A percentile compares a stretch with the other conserved stretches of the same genome.
These are phyloP conservation scores for Penicillium flavigenum DNA, from an alignment of 495 filamentous ascomycete species.

Conservation along the genomic window DNA sequence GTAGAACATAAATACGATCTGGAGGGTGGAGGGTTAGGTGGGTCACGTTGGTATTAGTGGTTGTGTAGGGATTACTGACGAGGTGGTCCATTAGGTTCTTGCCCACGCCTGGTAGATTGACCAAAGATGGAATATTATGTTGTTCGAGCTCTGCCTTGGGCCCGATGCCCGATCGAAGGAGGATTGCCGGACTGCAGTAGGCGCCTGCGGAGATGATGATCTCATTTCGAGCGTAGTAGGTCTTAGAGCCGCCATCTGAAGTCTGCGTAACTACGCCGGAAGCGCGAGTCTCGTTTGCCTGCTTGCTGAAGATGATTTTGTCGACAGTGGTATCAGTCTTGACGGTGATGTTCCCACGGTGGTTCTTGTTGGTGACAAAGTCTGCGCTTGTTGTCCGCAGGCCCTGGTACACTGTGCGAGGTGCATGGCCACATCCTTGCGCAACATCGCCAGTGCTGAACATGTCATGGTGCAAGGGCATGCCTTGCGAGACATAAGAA, in stretches of 20 bases:
- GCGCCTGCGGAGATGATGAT: conserved; percentile 54
- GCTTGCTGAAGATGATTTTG: conserved; percentile 28
- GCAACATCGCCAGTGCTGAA: conserved; percentile 48
- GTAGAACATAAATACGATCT: conserved; percentile 46
- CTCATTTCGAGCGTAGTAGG: conserved; percentile 40
- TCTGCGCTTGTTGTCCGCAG: conserved; percentile 49
- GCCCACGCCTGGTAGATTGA: conserved; percentile 55
- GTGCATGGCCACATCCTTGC: conserved; percentile 53
- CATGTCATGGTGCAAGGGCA: conserved; percentile 50
- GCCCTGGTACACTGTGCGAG: conserved; percentile 50
- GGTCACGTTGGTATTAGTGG: neutral
- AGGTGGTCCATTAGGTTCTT: conserved; percentile 56
- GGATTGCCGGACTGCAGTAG: conserved; percentile 57
- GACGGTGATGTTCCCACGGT: conserved; percentile 38
- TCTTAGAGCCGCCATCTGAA: conserved; percentile 30
- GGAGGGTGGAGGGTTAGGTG: neutral
- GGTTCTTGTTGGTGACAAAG: conserved; percentile 43
- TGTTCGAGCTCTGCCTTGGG: conserved; percentile 47
- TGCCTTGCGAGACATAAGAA: conserved; percentile 45
- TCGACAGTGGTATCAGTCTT: conserved; percentile 41
- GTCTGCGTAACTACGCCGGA: conserved; percentile 27
- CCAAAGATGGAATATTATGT: conserved; percentile 46
- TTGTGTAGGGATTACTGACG: conserved; percentile 17
- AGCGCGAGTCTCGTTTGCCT: conserved; percentile 23
- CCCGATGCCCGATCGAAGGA: conserved; percentile 57